Base-by-base conservation (phyloP, 345 rosid species). In the Carallia brachiata region DNA sequence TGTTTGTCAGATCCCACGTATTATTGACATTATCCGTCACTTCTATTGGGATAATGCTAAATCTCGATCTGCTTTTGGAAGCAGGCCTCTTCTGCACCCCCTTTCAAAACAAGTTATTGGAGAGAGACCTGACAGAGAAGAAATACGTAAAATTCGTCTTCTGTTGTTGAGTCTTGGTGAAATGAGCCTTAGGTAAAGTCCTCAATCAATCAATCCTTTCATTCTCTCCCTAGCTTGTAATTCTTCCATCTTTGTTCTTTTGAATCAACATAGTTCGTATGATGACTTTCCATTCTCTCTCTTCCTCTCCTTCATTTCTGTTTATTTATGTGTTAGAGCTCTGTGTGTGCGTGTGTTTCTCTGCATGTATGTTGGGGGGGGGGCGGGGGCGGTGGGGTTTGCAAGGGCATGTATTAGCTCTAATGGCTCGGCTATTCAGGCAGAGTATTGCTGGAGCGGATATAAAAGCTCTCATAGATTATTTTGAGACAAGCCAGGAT, bases 81-180 rank as follows among this genome's bases (percentile, higher is more conserved):
- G 86, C 88, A 91, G 82, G 84, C 90, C 96, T 81, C 90, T 89
- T 68, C 60, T 88, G 75, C 86, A 89, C 82, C 91, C 95, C 63
- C 60, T 83, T 69, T 85, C 91, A 36, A 81, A 79, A 57, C 74
- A 80, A 61, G 67, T 82, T 55, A 78, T 86, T 74, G 91, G 86
- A 77, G 90, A 88, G 85, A 86, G 98, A 77, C 96, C 98, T 59
- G 79, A 73, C 47, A 82, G 73, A 70, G 97, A 94, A 30, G 98
- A 91, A 84, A 86, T 88, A 72, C 96, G 76, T 57, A 94, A 94
- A 86, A 86, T 91, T 75, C 96, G 98, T 82, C 97, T 94, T 83
- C 88, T 94, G 73, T 80, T 89, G 66, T 80, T 94, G 79, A 88
- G 98, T 79, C 94, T 91, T 77, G 97, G 96, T 72, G 98, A 94